These are phyloP conservation scores for Hordeum marinum DNA, from an alignment of 176 grass and related monocot species.

Conservation along the genomic window DNA sequence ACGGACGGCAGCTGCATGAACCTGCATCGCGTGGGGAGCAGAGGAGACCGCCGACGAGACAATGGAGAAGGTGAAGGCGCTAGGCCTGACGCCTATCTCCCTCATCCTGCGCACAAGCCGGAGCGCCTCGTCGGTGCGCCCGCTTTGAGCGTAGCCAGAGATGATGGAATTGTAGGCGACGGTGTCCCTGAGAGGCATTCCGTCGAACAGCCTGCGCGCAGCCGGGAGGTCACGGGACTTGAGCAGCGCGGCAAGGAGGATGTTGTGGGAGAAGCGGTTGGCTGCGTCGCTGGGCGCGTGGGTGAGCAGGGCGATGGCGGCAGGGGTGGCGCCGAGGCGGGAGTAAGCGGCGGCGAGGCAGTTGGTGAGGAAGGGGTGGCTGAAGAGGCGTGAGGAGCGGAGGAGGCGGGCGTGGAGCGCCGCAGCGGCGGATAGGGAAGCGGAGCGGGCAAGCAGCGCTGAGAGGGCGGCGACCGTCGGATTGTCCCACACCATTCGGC, in stretches of 20 bases:
- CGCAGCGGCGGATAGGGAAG: constrained; percentile 28
- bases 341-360: constrained; percentile 61
- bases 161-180: constrained; percentile 75
- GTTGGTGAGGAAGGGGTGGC: constrained; percentile 51
- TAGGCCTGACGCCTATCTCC: constrained; percentile 42
- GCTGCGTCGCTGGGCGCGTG: constrained; percentile 20
- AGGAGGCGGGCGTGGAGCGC: constrained; percentile 57
- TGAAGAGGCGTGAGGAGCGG: constrained; percentile 42
- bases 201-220: constrained; percentile 56
- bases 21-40: constrained; percentile 33
- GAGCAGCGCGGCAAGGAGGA: constrained; percentile 26
- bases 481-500: neutral
- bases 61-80: constrained; percentile 76
- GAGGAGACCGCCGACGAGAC: constrained; percentile 29
- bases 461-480: constrained; percentile 25
- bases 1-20: constrained; percentile 54
- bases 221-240: constrained; percentile 26
- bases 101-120: constrained; percentile 32
- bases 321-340: constrained; percentile 25
- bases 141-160: constrained; percentile 35
- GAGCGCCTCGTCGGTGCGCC: constrained; percentile 27
- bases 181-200: constrained; percentile 50
- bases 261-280: constrained; percentile 68
- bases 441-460: constrained; percentile 37
- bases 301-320: constrained; percentile 39